These are phyloP conservation scores for Carpinus fangiana DNA, from an alignment of 306 rosid genomes.

Conservation along the genomic window DNA sequence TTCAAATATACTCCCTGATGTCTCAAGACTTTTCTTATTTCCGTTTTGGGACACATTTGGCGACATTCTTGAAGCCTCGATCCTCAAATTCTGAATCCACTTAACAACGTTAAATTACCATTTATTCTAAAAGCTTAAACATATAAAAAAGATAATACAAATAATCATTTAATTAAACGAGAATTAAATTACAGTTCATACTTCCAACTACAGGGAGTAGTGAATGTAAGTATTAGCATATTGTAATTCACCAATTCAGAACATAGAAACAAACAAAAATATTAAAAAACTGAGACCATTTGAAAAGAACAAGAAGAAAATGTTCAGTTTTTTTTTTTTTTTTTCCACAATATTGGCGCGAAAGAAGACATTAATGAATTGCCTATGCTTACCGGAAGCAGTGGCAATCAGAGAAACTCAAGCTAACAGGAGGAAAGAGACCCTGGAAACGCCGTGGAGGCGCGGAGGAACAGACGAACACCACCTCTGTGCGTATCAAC, in stretches of 20 bases:
- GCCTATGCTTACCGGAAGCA: background rate
- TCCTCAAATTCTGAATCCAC: background rate
- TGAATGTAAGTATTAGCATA: background rate
- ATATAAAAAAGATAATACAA: too few species aligned
- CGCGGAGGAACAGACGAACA: background rate
- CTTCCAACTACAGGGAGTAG: background rate
- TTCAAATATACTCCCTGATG: conserved; percentile 10
- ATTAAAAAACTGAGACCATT: background rate
- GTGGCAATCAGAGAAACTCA: background rate
- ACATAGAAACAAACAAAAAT: background rate
- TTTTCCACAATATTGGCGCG: too few species aligned
- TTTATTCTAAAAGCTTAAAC: too few species aligned
- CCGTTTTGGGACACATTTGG: conserved; percentile 17
- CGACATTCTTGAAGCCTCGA: conserved; percentile 7
- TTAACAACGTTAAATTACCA: background rate
- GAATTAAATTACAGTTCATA: background rate
- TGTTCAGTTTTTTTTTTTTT: background rate
- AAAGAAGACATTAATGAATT: background rate
- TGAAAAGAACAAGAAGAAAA: background rate
- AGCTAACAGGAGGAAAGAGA: background rate
- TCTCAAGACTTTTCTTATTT: conserved; percentile 3
- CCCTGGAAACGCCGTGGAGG: background rate
- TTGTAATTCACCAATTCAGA: background rate
- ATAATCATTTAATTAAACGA: background rate
- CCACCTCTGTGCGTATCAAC: background rate